Percentiles rank a stretch among this genome's conserved stretches.
Evolutionary conservation across 169 alveolate genomes (phyloP).

Genomic region (Eimeria maxima): DNA sequence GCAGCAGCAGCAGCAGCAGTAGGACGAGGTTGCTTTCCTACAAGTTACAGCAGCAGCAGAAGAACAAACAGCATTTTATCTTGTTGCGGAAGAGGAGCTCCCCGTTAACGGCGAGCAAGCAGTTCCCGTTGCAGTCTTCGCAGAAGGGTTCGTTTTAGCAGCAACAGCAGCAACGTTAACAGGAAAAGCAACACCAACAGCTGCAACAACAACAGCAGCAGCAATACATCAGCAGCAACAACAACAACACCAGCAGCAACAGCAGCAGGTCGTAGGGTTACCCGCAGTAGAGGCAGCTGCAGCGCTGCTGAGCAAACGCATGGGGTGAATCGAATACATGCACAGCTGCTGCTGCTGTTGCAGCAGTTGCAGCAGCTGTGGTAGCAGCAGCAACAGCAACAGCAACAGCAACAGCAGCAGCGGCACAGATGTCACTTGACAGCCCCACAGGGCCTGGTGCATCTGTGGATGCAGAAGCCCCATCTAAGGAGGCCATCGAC

Average conservation of each 20-base stretch:
- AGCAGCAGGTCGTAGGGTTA: background rate
- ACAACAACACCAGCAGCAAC: background rate
- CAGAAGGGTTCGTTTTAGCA: background rate
- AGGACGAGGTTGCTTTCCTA: background rate
- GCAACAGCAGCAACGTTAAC: background rate
- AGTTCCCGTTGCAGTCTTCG: background rate
- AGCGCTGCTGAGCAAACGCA: background rate
- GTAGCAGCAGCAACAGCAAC: slow-evolving; percentile 39
- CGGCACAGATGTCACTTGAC: background rate
- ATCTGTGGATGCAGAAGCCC: background rate
- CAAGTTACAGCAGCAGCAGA: background rate
- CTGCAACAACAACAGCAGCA: background rate
- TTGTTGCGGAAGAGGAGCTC: background rate
- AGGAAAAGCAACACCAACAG: background rate
- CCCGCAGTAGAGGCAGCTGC: background rate
- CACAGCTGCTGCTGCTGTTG: slow-evolving; percentile 31
- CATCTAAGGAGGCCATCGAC: slow-evolving; percentile 3
- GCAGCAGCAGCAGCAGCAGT: background rate
- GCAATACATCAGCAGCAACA: background rate
- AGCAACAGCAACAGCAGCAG: slow-evolving; percentile 41
- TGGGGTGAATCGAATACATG: background rate
- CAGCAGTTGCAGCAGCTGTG: slow-evolving; percentile 31
- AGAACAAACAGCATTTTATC: background rate
- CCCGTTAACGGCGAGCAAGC: background rate
- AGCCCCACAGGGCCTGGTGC: background rate